These are phyloP conservation scores for Diplodia seriata DNA, from an alignment of 2,329 filamentous ascomycete genomes.

Conservation along the genomic window DNA sequence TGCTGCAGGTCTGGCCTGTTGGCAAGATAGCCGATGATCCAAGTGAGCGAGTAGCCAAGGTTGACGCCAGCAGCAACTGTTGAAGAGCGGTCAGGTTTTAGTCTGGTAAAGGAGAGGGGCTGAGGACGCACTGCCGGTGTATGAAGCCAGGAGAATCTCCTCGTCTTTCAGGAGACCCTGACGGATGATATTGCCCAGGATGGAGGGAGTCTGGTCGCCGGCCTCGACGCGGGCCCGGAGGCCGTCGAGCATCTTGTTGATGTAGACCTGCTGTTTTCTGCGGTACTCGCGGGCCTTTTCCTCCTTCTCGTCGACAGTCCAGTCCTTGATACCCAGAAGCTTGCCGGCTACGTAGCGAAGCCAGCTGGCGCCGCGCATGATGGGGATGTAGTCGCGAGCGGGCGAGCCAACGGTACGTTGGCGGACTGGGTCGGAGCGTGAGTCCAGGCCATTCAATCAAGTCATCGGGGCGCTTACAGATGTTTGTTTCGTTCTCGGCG, in stretches of 20 bases:
- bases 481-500: slow-evolving; percentile 36
- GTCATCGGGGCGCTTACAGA: slow-evolving; percentile 33
- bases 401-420: slow-evolving; percentile 35
- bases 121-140: slow-evolving; percentile 34
- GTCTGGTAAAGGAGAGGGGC: background rate
- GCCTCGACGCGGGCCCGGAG: slow-evolving; percentile 32
- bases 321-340: slow-evolving; percentile 33
- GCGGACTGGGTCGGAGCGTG: slow-evolving; percentile 31
- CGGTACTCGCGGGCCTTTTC: slow-evolving; percentile 35
- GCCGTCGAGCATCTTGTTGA: slow-evolving; percentile 34
- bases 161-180: slow-evolving; percentile 35
- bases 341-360: slow-evolving; percentile 34
- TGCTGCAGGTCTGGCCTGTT: slow-evolving; percentile 35
- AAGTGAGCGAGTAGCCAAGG: slow-evolving; percentile 36
- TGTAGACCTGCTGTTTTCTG: slow-evolving; percentile 34
- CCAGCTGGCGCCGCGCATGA: slow-evolving; percentile 31
- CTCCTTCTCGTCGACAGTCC: slow-evolving; percentile 34
- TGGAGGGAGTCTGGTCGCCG: slow-evolving; percentile 36
- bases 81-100: slow-evolving; percentile 12
- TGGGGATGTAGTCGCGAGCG: slow-evolving; percentile 35
- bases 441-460: background rate
- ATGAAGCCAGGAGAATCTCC: slow-evolving; percentile 35
- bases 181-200: slow-evolving; percentile 35
- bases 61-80: slow-evolving; percentile 36
- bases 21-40: slow-evolving; percentile 36